These are phyloP conservation scores for Apostasia shenzhenica DNA, from an alignment of 106 monocot species.

Conservation along the genomic window DNA sequence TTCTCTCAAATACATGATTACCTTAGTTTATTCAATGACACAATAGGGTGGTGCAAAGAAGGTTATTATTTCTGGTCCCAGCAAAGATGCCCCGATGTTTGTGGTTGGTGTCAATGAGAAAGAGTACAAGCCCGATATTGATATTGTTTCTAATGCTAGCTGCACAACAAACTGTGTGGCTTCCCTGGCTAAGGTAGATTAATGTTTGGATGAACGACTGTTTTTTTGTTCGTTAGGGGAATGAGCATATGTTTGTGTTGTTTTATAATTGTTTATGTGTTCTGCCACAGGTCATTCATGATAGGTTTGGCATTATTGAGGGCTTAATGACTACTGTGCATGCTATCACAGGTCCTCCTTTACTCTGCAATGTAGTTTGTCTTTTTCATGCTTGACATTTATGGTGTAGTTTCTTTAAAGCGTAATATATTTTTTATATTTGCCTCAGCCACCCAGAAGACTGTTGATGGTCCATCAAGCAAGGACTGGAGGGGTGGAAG, in stretches of 20 bases:
- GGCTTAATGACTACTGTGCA: conserved; percentile 96
- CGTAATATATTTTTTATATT: conserved; percentile 16
- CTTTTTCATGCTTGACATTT: no score
- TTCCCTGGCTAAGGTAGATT: conserved; percentile 84
- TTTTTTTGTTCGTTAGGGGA: no score
- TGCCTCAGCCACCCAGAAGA: conserved; percentile 79
- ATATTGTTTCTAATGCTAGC: conserved; percentile 94
- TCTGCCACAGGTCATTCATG: conserved; percentile 46
- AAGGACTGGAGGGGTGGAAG: conserved; percentile 73
- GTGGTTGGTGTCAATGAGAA: conserved; percentile 89
- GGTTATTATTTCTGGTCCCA: conserved; percentile 60
- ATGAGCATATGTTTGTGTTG: no score
- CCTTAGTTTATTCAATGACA: neutral
- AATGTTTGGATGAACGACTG: neutral
- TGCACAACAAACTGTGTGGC: conserved; percentile 96
- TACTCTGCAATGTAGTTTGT: conserved; percentile 3
- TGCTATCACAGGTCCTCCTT: conserved; percentile 57
- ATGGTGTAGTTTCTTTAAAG: no score
- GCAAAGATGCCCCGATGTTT: conserved; percentile 99
- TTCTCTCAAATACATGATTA: neutral
- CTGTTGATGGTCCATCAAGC: conserved; percentile 62
- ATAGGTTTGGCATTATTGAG: conserved; percentile 44
- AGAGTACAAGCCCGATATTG: conserved; percentile 55
- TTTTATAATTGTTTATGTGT: neutral
- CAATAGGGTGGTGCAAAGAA: neutral